Base-by-base conservation (phyloP, 768 basidiomycete genomes). In the Podaxis rugospora region DNA sequence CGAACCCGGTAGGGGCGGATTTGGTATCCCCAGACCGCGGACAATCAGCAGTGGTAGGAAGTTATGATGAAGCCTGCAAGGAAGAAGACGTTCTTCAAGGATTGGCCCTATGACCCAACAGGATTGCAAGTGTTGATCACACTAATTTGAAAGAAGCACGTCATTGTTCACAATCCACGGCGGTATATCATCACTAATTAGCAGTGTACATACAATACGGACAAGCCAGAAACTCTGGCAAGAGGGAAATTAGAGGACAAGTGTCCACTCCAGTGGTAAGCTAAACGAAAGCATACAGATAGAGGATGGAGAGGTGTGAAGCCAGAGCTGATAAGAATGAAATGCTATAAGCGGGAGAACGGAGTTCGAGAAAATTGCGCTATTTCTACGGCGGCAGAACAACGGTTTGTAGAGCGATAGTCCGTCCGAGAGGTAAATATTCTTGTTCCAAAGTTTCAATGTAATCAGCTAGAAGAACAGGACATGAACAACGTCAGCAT, bases 371-470 rank as follows among this genome's bases (percentile, higher is more conserved):
- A 10, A 11, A 35, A 13, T 11, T 2, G 13, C 25, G 36, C 28
- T 51, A 27, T n/a, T 35, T 52, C 51, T 60, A 60, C 28, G 54
- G 59, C 51, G 51, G 59, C 27, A 44, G 49, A 11, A 46, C 35
- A 25, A 36, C 28, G 23, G 27, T 21, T 36, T 60, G 42, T 11
- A 54, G 27, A 28, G 51, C 27, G 3, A 60, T 52, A 21, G 51
- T 53, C 42, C 51, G 59, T 47, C 42, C 51, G 11, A 35, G 51
- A 13, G 59, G 51, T 21, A 53, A 13, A 13, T 60, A 47, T 21
- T 60, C 59, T 37, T 60, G 59, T 32, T 60, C 59, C 51, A 60
- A 32, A 42, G 4, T 53, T 14, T 60, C 59, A 11, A 60, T 44
- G 18, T 60, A 52, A 53, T 60, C 59, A 46, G n/a, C 59, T 60